These are phyloP conservation scores for Tulasnella sp. DNA, from an alignment of 768 basidiomycete species.

Conservation along the genomic window DNA sequence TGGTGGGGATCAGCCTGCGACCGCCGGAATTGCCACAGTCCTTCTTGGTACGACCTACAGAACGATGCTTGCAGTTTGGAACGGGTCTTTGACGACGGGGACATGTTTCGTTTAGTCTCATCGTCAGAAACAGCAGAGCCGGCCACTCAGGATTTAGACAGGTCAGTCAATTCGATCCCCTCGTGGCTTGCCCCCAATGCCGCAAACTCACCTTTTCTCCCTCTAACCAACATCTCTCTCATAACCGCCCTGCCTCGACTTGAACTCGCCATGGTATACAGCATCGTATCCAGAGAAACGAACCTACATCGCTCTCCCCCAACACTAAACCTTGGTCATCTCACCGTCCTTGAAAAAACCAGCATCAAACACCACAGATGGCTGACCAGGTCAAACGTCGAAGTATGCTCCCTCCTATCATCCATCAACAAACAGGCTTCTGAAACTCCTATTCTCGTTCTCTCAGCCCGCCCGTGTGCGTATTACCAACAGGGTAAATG, in stretches of 20 bases:
- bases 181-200: background rate
- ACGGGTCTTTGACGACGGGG: background rate
- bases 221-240: background rate
- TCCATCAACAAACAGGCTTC: background rate
- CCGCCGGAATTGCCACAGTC: background rate
- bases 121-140: background rate
- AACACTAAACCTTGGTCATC: background rate
- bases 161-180: background rate
- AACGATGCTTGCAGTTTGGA: too few relatives aligned
- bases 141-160: background rate
- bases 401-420: background rate
- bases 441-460: constrained; percentile 2
- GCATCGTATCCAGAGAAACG: background rate
- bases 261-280: background rate
- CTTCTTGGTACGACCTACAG: background rate
- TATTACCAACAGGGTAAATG: constrained; percentile 26
- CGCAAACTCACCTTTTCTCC: background rate
- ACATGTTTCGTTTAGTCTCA: background rate
- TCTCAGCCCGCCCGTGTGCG: constrained; percentile 19
- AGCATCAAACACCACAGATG: background rate
- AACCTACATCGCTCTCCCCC: background rate
- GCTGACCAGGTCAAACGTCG: background rate
- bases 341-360: background rate
- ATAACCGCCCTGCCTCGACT: background rate
- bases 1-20: background rate